A percentile compares a stretch with the other conserved stretches of the same genome.
phyloP scores from a whole-genome alignment of 2,329 filamentous ascomycete species.

The Stagonosporopsis cucurbitacearum region DNA sequence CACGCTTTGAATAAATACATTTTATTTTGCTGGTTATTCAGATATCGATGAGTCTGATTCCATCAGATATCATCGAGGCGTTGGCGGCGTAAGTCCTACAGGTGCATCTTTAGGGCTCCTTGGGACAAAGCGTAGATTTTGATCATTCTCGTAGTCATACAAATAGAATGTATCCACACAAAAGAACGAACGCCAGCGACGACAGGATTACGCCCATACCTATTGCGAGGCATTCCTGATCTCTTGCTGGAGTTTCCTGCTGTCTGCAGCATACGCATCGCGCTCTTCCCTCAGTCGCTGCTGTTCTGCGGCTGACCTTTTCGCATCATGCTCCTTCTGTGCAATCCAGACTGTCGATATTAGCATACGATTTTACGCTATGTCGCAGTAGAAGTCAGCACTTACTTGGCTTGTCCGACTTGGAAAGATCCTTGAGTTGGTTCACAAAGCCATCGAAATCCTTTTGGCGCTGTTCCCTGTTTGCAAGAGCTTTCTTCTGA shows the following conservation, averaged over 20 bases:
- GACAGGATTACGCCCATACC: conserved; percentile 4
- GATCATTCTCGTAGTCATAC: conserved; percentile 17
- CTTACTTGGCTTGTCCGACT: conserved; percentile 89
- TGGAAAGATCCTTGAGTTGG: conserved; percentile 85
- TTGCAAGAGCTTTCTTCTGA: conserved; percentile 85
- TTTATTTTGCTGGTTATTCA: neutral
- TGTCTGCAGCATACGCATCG: conserved; percentile 40
- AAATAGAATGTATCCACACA: conserved; percentile 25
- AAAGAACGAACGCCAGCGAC: conserved; percentile 10
- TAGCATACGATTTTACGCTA: conserved; percentile 3
- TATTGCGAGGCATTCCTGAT: conserved; percentile 41
- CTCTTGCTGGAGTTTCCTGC: conserved; percentile 42
- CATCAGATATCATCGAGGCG: neutral
- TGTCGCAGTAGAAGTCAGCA: neutral
- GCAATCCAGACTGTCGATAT: conserved; percentile 43
- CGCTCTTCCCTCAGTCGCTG: conserved; percentile 41
- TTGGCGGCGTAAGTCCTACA: neutral
- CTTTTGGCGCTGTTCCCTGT: conserved; percentile 74
- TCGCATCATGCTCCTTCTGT: conserved; percentile 44
- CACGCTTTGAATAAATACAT: neutral
- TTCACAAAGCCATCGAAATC: conserved; percentile 90
- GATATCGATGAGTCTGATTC: neutral
- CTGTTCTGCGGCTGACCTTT: conserved; percentile 34
- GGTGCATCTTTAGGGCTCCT: neutral
- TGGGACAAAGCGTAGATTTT: conserved; percentile 24